These are phyloP conservation scores for Bipolaris oryzae DNA, from an alignment of 2,329 filamentous ascomycete species.

Conservation along the genomic window DNA sequence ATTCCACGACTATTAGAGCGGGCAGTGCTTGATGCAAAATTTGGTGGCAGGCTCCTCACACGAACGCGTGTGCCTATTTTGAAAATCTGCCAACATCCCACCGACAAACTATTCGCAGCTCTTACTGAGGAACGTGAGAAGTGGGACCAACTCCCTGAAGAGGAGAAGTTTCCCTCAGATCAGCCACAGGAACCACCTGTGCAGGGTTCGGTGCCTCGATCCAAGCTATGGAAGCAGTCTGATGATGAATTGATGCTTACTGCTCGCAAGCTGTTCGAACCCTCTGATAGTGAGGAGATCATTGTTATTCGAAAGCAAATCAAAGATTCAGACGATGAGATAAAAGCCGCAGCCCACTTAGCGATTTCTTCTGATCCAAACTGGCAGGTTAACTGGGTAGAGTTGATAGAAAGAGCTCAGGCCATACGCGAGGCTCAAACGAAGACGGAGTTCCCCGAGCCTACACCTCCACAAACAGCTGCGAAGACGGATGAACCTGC, in stretches of 20 bases:
- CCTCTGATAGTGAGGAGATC: neutral
- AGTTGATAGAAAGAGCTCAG: constrained; percentile 5
- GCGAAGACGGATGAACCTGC: constrained; percentile 6
- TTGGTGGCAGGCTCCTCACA: constrained; percentile 77
- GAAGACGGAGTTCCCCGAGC: constrained; percentile 8
- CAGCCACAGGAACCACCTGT: constrained; percentile 17
- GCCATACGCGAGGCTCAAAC: constrained; percentile 4
- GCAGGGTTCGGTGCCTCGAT: constrained; percentile 3
- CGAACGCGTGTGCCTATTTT: constrained; percentile 85
- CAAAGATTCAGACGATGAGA: constrained; percentile 12
- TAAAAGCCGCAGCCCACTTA: neutral
- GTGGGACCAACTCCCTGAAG: constrained; percentile 67
- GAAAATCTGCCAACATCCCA: constrained; percentile 78
- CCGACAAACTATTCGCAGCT: constrained; percentile 63
- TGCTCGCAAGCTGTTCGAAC: neutral
- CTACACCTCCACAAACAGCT: neutral
- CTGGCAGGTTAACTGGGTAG: constrained; percentile 1
- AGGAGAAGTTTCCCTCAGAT: constrained; percentile 50
- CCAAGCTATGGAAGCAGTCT: constrained; percentile 16
- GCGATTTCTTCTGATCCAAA: constrained; percentile 7
- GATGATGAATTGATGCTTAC: constrained; percentile 3
- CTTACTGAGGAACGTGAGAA: constrained; percentile 70
- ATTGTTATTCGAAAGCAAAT: constrained; percentile 6
- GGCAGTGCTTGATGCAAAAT: constrained; percentile 71
- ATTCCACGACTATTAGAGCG: constrained; percentile 79